Evolutionary conservation across 2,329 filamentous ascomycete species (phyloP), one percentile per base, ranked within the genome.

Genomic region (Canariomyces notabilis): DNA sequence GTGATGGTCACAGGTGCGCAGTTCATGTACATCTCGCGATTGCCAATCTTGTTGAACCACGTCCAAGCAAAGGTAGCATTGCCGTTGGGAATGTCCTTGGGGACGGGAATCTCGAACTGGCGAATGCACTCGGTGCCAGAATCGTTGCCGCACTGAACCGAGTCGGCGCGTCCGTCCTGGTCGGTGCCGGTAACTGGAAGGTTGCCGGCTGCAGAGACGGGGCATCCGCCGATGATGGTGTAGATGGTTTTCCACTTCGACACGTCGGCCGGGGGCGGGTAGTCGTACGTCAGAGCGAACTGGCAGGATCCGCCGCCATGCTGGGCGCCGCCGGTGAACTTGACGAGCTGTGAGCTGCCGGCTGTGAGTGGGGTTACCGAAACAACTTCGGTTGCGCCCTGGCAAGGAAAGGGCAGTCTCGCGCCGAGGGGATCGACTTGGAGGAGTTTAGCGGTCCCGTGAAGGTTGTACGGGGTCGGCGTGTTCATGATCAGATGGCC

Each of bases 21-120:
- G 61, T 82, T 81, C 77, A 82, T 82, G 67, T 85, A 85, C 70
- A 82, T 78, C 58, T 84, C 80, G 15, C 79, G 70, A 53, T 82
- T 80, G 5, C 80, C 79, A 14, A 79, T 61, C 52, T 73, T 71
- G 63, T 80, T 80, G 62, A 79, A 77, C 76, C 76, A 79, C 5
- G 74, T 78, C 80, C 81, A 83, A 2, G 75, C 73, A 9, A 84
- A 68, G 0, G 82, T 64, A 22, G 76, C 79, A 68, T 50, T 60
- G 57, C 61, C 61, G 14, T 52, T 50, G 7, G 53, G 44, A 9
- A 64, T 39, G 7, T 50, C 50, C 32, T 54, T 53, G 14, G 62
- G 62, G 26, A 64, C 54, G 20, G 57, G 54, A 14, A 60, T 43
- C 32, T 54, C 23, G 47, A 60, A 63, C 49, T 59, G 52, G 35